These are phyloP conservation scores for Suillus subluteus DNA, from an alignment of 768 basidiomycete genomes.

Conservation along the genomic window DNA sequence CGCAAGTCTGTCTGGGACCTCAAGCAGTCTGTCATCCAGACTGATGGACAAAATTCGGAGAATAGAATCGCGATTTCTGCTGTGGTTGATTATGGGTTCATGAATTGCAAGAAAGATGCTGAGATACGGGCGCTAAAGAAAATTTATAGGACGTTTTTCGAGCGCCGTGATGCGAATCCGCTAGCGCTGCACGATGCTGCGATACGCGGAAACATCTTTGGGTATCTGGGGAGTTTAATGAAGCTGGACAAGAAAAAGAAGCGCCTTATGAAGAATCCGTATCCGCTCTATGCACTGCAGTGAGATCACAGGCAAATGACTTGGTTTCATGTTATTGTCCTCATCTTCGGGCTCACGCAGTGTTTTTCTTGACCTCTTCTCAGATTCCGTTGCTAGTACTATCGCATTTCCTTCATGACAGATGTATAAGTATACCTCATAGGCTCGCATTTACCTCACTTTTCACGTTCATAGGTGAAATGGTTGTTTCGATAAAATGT, in stretches of 20 bases:
- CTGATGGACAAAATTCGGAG: background rate
- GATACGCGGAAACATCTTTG: slow-evolving; percentile 34
- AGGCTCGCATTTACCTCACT: no score
- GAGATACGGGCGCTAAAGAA: slow-evolving; percentile 29
- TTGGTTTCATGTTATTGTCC: background rate
- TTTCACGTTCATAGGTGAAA: no score
- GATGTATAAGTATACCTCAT: background rate
- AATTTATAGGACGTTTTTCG: slow-evolving; percentile 38
- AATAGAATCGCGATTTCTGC: background rate
- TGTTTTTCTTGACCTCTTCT: background rate
- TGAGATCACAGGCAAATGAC: background rate
- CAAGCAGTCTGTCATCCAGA: slow-evolving; percentile 7
- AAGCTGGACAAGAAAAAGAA: slow-evolving; percentile 29
- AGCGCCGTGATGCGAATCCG: slow-evolving; percentile 27
- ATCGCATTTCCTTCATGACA: background rate
- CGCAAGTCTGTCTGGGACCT: slow-evolving; percentile 20
- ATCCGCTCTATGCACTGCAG: slow-evolving; percentile 18
- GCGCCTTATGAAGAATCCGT: slow-evolving; percentile 36
- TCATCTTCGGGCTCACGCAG: background rate
- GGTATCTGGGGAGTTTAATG: slow-evolving; percentile 28
- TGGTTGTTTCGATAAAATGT: no score
- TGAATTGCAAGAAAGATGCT: slow-evolving; percentile 15
- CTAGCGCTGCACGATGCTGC: slow-evolving; percentile 41
- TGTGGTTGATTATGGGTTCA: slow-evolving; percentile 18
- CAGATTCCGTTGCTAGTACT: background rate